phyloP scores from a whole-genome alignment of 768 basidiomycete species.

The Panellus pusillus region DNA sequence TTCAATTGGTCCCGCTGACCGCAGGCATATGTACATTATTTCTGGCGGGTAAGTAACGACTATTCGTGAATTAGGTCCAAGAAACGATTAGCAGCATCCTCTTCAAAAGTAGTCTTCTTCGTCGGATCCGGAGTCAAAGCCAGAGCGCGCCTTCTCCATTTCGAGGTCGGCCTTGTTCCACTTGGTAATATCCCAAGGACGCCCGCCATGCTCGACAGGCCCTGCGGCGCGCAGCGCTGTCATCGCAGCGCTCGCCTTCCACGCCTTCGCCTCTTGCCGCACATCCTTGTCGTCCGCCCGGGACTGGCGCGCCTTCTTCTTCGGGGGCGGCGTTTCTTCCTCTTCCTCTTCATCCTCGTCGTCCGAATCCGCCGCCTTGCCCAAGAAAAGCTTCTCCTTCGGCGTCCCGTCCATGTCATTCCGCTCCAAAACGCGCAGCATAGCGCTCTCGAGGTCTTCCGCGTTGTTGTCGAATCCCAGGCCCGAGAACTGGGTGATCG shows the following conservation, averaged over 20 bases:
- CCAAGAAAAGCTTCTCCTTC: conserved; percentile 11
- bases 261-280: conserved; percentile 5
- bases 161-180: background rate
- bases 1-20: no score
- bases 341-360: conserved; percentile 6
- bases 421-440: conserved; percentile 16
- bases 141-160: no score
- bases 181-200: conserved; percentile 17
- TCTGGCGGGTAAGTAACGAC: no score
- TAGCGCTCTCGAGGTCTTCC: conserved; percentile 2
- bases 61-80: no score
- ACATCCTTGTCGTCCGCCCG: conserved; percentile 9
- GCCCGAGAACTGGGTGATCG: conserved; percentile 1
- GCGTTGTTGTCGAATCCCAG: conserved; percentile 6
- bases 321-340: background rate
- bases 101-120: no score
- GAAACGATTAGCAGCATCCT: no score
- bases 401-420: conserved; percentile 17
- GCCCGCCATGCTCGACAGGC: conserved; percentile 11
- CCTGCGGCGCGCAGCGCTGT: conserved; percentile 10
- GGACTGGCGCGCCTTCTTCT: background rate
- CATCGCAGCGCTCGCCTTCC: conserved; percentile 17
- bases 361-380: conserved; percentile 7
- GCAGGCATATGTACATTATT: no score
- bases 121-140: no score